phyloP scores from a whole-genome alignment of 345 rosid species.

The Corymbia maculata region DNA sequence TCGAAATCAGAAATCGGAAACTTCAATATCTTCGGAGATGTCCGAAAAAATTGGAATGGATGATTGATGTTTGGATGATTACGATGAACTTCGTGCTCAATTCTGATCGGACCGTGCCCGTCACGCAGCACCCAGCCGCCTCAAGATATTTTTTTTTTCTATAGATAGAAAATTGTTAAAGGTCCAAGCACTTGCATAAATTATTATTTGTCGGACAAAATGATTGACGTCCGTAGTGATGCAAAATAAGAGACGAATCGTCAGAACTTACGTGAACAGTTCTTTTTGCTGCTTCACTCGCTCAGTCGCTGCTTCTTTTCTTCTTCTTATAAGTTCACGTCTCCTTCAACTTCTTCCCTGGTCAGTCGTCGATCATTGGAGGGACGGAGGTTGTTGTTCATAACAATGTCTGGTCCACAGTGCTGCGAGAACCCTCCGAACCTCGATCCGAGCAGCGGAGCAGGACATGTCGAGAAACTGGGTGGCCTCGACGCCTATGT shows the following conservation, averaged over 20 bases:
- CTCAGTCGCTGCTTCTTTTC: background rate
- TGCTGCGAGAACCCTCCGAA: conserved; percentile 41
- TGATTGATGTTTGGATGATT: too few relatives aligned
- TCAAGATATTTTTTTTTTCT: background rate
- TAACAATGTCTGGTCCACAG: conserved; percentile 28
- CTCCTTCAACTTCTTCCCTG: background rate
- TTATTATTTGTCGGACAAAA: background rate
- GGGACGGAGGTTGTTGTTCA: background rate
- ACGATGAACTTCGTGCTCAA: background rate
- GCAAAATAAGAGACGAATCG: too few relatives aligned
- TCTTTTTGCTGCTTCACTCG: background rate
- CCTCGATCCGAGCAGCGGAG: conserved; percentile 11
- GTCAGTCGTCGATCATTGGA: background rate
- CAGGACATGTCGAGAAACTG: conserved; percentile 18
- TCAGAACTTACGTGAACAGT: too few relatives aligned
- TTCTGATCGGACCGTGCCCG: background rate
- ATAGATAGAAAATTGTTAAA: background rate
- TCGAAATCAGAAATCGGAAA: too few relatives aligned
- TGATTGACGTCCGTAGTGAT: too few relatives aligned
- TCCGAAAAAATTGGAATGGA: too few relatives aligned
- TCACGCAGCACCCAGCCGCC: background rate
- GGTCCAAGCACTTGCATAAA: background rate
- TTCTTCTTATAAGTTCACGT: background rate
- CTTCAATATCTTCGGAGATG: too few relatives aligned
- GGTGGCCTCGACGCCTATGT: conserved; percentile 27